These are phyloP conservation scores for Ceratocystis destructans DNA, from an alignment of 2,329 filamentous ascomycete genomes.

Conservation along the genomic window DNA sequence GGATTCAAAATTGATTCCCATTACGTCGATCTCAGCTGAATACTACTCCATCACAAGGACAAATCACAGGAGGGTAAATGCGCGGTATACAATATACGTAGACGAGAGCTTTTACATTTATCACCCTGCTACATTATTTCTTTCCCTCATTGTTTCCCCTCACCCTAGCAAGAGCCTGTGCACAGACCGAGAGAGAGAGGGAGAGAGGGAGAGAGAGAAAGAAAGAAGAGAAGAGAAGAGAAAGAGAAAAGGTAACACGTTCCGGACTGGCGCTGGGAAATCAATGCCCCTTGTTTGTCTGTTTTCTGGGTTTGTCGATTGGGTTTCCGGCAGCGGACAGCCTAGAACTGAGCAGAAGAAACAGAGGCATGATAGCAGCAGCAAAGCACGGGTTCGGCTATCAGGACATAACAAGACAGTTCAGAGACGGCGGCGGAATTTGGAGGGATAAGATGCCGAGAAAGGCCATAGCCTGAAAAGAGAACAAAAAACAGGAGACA, in stretches of 20 bases:
- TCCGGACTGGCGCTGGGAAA: not conserved
- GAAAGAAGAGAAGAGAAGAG: not conserved
- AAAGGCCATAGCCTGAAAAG: not conserved
- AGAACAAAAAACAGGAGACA: not conserved
- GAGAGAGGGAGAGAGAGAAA: not conserved
- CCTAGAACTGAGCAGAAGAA: not conserved
- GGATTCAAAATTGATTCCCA: not conserved
- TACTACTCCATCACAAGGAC: not conserved
- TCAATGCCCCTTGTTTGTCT: not conserved
- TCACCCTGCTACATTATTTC: not conserved
- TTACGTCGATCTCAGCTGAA: constrained; percentile 1
- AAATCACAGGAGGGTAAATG: not conserved
- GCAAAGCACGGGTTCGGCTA: not conserved
- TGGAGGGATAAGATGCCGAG: not conserved
- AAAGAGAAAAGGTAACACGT: not conserved
- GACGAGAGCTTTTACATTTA: not conserved
- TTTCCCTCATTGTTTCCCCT: not conserved
- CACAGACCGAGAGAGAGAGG: not conserved
- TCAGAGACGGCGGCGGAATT: not conserved
- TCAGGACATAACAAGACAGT: not conserved
- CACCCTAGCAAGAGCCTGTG: not conserved
- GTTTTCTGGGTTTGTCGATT: not conserved
- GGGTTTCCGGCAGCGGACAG: not conserved
- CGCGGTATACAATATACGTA: not conserved
- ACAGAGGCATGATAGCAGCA: not conserved